Conservation (phyloP, 805 yeast species). For the Kregervanrija delftensis region DNA sequence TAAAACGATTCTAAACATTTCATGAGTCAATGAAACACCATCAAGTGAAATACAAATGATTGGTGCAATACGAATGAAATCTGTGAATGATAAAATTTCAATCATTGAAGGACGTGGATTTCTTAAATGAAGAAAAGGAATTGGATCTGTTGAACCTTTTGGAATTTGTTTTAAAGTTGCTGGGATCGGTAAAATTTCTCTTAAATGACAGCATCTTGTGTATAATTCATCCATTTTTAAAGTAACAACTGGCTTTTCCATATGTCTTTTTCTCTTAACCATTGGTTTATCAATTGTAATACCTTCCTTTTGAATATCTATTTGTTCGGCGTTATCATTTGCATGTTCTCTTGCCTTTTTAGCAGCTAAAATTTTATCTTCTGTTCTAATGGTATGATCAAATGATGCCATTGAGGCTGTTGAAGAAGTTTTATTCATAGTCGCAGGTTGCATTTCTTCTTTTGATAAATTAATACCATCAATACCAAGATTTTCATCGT, state of each 20-base stretch:
- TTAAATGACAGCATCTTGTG: conserved; percentile 86
- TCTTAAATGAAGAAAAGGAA: conserved; percentile 62
- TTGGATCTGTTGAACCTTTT: conserved; percentile 68
- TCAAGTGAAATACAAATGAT: conserved; percentile 69
- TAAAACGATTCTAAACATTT: conserved; percentile 70
- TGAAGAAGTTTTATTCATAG: conserved; percentile 15
- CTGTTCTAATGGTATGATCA: conserved; percentile 23
- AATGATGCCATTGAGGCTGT: conserved; percentile 12
- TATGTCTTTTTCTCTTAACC: conserved; percentile 29
- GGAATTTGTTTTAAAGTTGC: conserved; percentile 80
- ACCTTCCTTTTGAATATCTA: conserved; percentile 15
- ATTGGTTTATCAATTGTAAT: conserved; percentile 69
- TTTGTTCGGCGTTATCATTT: conserved; percentile 14
- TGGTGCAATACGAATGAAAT: conserved; percentile 81
- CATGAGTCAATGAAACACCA: conserved; percentile 65
- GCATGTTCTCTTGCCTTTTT: conserved; percentile 19
- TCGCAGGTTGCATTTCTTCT: conserved; percentile 1
- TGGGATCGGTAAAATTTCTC: conserved; percentile 89
- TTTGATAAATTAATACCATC: conserved; percentile 10
- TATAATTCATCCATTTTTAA: conserved; percentile 62
- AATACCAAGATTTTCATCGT: conserved; percentile 11
- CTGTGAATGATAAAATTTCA: conserved; percentile 83
- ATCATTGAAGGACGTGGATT: conserved; percentile 89
- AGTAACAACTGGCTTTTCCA: conserved; percentile 33
- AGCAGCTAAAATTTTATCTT: conserved; percentile 26